Percentiles rank a stretch among this genome's conserved stretches.
phyloP scores from a whole-genome alignment of 495 filamentous ascomycete species.

The Amniculicola lignicola region DNA sequence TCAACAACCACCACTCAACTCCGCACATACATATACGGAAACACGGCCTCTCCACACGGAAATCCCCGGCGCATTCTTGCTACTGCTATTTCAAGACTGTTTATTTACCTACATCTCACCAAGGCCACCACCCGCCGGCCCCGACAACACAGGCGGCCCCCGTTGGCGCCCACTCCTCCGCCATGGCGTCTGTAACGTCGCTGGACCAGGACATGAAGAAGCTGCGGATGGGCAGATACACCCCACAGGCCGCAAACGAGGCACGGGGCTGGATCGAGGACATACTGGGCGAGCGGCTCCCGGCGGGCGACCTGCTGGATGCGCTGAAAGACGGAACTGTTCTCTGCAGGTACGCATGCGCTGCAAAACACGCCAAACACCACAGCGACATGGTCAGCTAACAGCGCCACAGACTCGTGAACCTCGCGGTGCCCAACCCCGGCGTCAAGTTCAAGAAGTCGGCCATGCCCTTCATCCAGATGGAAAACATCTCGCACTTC shows the following conservation, averaged over 20 bases:
- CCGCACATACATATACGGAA: not conserved
- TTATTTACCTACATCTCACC: constrained; percentile 6
- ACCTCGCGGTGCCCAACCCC: constrained; percentile 71
- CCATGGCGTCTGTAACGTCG: constrained; percentile 91
- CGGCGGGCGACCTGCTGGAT: constrained; percentile 74
- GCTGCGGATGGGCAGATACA: constrained; percentile 90
- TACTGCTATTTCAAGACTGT: not conserved
- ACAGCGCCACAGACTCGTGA: constrained; percentile 63
- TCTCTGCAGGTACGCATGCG: constrained; percentile 72
- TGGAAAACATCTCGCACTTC: constrained; percentile 99
- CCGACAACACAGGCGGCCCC: constrained; percentile 1
- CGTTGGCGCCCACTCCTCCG: constrained; percentile 12
- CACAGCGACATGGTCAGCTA: constrained; percentile 1
- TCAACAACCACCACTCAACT: not conserved
- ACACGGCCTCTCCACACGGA: too few relatives aligned
- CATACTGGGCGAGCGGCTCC: constrained; percentile 67
- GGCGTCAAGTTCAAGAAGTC: constrained; percentile 80
- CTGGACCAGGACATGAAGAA: constrained; percentile 94
- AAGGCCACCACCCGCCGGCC: not conserved
- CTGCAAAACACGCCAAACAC: not conserved
- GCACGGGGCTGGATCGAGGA: constrained; percentile 84
- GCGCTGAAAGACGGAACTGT: constrained; percentile 82
- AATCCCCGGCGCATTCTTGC: too few relatives aligned
- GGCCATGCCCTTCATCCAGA: constrained; percentile 95
- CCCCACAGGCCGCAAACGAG: constrained; percentile 84